Base-by-base conservation (phyloP, 2,329 filamentous ascomycete genomes). In the Orbilia blumenaviensis region DNA sequence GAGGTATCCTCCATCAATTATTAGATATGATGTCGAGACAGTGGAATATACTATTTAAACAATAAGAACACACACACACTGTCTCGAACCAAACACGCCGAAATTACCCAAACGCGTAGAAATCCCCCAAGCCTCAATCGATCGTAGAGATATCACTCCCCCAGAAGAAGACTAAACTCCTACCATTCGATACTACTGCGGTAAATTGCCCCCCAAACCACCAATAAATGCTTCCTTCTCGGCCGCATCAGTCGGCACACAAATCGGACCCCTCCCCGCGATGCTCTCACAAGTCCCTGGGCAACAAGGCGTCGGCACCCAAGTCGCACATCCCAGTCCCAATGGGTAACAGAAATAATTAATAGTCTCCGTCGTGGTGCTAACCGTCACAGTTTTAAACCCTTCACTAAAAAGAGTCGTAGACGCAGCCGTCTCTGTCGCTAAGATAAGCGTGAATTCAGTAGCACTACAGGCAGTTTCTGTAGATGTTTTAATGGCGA, bases 271-370 rank as follows among this genome's bases (percentile, higher is more conserved):
- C 29, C 42, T 6, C 12, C 67, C 67, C 5, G 32, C 2, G 38
- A 56, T 27, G 8, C 46, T 52, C 29, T 29, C 42, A 41, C 63
- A 69, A 38, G 58, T 34, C 8, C 48, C 72, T 0, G 52, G 42
- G 46, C 72, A 76, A 41, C 72, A 76, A 48, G 72, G 72, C 58
- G 72, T 76, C 64, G 72, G 72, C 21, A 76, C 64, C 4, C 9
- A 23, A 12, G 54, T 21, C 27, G 36, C 64, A 42, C 72, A 76
- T 14, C 72, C 72, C 3, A 69, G 5, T 1, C 64, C 64, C n/a
- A 29, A 18, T 8, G 58, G 48, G 2, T 46, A 69, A 32, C 72
- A 76, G 54, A 64, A 68, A 34, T 76, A 76, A 4, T 25, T 32
- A 9, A 76, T 61, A n/a, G 64, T 66, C 41, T 76, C 72, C 8